These are phyloP conservation scores for Penicillium aurantiogriseum DNA, from an alignment of 2,329 filamentous ascomycete genomes.

Conservation along the genomic window DNA sequence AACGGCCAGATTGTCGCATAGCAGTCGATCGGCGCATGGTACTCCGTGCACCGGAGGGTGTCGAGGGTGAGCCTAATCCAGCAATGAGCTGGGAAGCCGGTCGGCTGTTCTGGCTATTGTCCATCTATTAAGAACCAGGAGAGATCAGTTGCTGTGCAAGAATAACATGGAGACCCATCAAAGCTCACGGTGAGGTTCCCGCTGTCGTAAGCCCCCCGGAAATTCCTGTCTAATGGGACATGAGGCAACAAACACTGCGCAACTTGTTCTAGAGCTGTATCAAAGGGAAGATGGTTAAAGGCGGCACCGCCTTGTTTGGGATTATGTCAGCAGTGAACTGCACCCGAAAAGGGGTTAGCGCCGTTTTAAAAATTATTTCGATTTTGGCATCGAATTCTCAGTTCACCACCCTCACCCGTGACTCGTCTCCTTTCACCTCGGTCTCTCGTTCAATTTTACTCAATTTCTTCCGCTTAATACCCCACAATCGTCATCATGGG, in stretches of 20 bases:
- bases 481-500: constrained; percentile 39
- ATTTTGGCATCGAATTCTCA: constrained; percentile 13
- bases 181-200: neutral
- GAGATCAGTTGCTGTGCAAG: neutral
- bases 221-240: neutral
- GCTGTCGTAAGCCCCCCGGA: neutral
- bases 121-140: constrained; percentile 26
- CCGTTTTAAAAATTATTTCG: constrained; percentile 15
- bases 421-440: constrained; percentile 24
- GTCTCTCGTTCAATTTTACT: constrained; percentile 13
- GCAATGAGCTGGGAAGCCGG: constrained; percentile 61
- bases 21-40: constrained; percentile 39
- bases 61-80: constrained; percentile 49
- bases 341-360: constrained; percentile 14
- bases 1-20: constrained; percentile 39
- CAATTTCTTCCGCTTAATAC: constrained; percentile 13
- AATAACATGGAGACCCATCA: neutral
- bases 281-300: constrained; percentile 8
- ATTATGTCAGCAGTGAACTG: constrained; percentile 4
- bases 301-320: constrained; percentile 4
- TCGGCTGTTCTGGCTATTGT: constrained; percentile 47
- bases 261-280: constrained; percentile 7
- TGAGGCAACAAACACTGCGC: neutral
- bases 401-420: constrained; percentile 21
- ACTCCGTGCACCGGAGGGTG: constrained; percentile 34